Evolutionary conservation across 2,329 filamentous ascomycete species (phyloP).

Genomic region (Talaromyces pinophilus): DNA sequence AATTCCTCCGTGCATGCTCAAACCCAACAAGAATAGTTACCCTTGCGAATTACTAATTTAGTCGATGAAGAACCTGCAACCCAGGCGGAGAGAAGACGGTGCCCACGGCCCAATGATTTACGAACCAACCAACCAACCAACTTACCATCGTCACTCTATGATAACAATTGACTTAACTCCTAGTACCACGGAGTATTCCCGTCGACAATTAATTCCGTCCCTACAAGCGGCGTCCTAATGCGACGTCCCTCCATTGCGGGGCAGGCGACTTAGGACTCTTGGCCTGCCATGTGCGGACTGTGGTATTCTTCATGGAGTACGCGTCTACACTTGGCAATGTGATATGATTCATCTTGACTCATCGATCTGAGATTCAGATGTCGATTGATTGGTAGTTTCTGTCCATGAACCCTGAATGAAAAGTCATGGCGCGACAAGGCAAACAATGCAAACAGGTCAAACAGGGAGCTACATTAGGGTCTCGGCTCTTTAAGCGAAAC

Average conservation of each 20-base stretch:
- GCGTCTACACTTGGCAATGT: background rate
- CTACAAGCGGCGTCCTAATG: background rate
- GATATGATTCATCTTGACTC: conserved; percentile 10
- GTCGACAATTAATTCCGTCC: background rate
- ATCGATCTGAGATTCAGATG: background rate
- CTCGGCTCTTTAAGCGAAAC: conserved; percentile 3
- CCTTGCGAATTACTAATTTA: background rate
- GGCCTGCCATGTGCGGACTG: conserved; percentile 1
- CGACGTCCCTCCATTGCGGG: background rate
- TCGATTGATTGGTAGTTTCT: background rate
- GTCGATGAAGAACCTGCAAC: background rate
- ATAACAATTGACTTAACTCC: background rate
- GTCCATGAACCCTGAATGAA: background rate
- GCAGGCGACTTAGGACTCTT: background rate
- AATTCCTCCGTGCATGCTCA: background rate
- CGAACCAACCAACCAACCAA: background rate
- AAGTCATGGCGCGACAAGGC: background rate
- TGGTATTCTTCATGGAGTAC: background rate
- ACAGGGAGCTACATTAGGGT: background rate
- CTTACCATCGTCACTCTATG: background rate
- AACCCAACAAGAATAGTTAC: background rate
- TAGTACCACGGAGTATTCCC: background rate
- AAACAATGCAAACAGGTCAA: background rate
- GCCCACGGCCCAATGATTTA: background rate
- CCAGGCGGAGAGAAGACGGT: too few relatives aligned